Conservation (phyloP, 805 yeast genomes). For the Jamesozyma rosinii region DNA sequence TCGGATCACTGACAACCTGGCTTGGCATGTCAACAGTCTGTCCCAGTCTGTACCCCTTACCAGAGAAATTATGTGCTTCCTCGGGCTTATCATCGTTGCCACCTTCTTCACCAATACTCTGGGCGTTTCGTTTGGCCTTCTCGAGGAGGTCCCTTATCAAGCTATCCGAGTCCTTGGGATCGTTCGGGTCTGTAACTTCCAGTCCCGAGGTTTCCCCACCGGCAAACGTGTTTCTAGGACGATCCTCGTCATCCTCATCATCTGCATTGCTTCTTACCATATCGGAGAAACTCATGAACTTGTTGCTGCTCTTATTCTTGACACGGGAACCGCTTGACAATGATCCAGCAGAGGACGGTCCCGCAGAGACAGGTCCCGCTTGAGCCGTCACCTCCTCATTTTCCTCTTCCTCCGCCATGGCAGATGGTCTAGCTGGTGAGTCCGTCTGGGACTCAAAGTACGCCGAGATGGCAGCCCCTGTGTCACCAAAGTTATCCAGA, state of each 20-base stretch:
- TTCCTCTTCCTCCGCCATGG: not conserved
- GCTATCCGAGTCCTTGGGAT: conserved; percentile 46
- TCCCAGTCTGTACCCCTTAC: conserved; percentile 37
- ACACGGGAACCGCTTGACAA: not conserved
- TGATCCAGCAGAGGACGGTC: not conserved
- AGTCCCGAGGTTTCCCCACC: conserved; percentile 66
- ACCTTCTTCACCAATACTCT: conserved; percentile 32
- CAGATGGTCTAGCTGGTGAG: not conserved
- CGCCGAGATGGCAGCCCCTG: conserved; percentile 24
- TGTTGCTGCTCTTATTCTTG: conserved; percentile 5
- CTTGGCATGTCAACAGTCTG: conserved; percentile 28
- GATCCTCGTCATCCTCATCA: conserved; percentile 42
- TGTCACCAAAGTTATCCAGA: conserved; percentile 25
- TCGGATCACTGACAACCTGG: conserved; percentile 32
- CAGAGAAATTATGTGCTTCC: conserved; percentile 28
- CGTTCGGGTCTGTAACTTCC: conserved; percentile 71
- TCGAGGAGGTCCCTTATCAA: conserved; percentile 49
- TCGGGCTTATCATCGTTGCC: conserved; percentile 17
- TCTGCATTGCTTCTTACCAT: conserved; percentile 31
- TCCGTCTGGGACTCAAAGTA: conserved; percentile 10
- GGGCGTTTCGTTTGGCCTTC: conserved; percentile 58
- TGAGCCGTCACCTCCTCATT: not conserved
- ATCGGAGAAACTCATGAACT: conserved; percentile 35
- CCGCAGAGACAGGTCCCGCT: not conserved
- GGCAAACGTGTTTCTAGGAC: conserved; percentile 53